Conservation (phyloP, 805 yeast species). For the Hermanozyma aechmeae region DNA sequence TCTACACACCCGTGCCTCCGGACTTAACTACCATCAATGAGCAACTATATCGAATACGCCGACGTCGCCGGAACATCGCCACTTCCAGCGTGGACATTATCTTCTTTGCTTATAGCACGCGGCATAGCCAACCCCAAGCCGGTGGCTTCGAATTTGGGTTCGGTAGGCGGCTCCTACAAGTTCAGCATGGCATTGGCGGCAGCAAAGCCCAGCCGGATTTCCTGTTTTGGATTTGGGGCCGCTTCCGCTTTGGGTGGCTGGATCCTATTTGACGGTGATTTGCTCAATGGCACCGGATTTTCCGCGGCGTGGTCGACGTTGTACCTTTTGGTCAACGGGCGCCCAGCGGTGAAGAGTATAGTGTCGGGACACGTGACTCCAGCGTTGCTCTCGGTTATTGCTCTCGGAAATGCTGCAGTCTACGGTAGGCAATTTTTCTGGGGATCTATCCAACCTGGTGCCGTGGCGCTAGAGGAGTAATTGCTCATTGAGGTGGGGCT, state of each 20-base stretch:
- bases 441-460: no score
- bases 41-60: constrained; percentile 3
- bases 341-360: constrained; percentile 41
- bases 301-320: constrained; percentile 72
- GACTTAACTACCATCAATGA: constrained; percentile 2
- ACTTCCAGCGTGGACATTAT: constrained; percentile 8
- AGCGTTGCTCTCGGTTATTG: constrained; percentile 45
- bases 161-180: constrained; percentile 12
- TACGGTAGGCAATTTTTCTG: constrained; percentile 69
- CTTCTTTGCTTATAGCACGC: constrained; percentile 8
- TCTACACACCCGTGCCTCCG: not conserved
- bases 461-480: no score
- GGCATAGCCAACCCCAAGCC: no score
- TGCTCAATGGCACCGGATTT: constrained; percentile 74
- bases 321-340: constrained; percentile 65
- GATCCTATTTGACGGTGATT: constrained; percentile 70
- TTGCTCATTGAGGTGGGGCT: no score
- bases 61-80: constrained; percentile 10
- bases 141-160: constrained; percentile 3
- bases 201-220: constrained; percentile 24
- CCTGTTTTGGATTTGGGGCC: constrained; percentile 50
- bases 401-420: constrained; percentile 50
- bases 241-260: constrained; percentile 61
- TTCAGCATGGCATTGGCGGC: constrained; percentile 11
- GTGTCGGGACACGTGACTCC: constrained; percentile 57